Conservation (phyloP, 352 stramenopile genomes). For the Globisporangium nunn region DNA sequence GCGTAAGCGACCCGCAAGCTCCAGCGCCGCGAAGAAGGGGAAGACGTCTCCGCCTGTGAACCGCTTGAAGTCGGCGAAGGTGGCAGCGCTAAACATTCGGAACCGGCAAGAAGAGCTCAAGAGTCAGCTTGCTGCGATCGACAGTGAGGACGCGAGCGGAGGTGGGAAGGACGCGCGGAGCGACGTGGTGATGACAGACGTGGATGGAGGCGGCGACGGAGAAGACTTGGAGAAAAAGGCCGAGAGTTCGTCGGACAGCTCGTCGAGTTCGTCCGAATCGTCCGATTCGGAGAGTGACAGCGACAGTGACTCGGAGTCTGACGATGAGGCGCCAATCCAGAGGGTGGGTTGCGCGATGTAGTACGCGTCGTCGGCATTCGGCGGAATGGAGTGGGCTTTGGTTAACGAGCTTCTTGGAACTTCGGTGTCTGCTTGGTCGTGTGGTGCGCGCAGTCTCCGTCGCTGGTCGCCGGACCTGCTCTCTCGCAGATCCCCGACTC, state of each 20-base stretch:
- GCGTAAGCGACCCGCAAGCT: constrained; percentile 53
- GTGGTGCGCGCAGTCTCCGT: constrained; percentile 34
- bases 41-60: constrained; percentile 50
- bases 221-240: constrained; percentile 25
- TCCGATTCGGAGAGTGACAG: constrained; percentile 83
- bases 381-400: constrained; percentile 16
- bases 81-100: constrained; percentile 70
- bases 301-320: constrained; percentile 78
- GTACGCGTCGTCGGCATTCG: constrained; percentile 4
- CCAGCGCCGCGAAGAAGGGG: constrained; percentile 28
- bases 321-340: constrained; percentile 66
- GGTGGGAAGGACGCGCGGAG: constrained; percentile 16
- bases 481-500: constrained; percentile 39
- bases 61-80: constrained; percentile 76
- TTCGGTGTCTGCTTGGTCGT: constrained; percentile 3
- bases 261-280: constrained; percentile 73
- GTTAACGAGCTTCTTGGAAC: constrained; percentile 13
- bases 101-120: constrained; percentile 73
- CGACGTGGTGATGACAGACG: constrained; percentile 48
- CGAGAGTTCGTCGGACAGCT: constrained; percentile 19
- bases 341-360: constrained; percentile 72
- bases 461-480: constrained; percentile 43
- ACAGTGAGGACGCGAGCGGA: constrained; percentile 24
- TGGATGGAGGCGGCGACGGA: constrained; percentile 18
- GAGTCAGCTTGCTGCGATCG: constrained; percentile 67